Base-by-base conservation (phyloP, 176 grass and related monocot species). In the Oryza punctata region DNA sequence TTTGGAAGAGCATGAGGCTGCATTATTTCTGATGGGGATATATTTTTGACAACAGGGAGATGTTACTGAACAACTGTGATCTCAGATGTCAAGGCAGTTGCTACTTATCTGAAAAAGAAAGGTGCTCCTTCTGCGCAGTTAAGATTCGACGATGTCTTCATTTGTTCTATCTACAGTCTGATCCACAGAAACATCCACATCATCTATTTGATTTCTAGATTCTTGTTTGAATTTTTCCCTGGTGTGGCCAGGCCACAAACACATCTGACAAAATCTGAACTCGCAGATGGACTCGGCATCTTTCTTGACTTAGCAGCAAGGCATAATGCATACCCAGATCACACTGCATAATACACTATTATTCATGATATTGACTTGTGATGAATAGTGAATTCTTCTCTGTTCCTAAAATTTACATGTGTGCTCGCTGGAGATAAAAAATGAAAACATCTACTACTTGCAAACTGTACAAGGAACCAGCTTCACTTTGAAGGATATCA, bases 101-200 rank as follows among this genome's bases (percentile, higher is more conserved):
- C 32, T 71, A 38, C 10, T 33, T 27, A 89, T 89, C 59, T 68
- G 26, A 15, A 84, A 79, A 25, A 49, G 32, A 71, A 60, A 72
- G 43, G 35, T 67, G 32, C 66, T 77, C 43, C 78, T 43, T 77
- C 72, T 57, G 21, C 1, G 46, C 12, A 77, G 59, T 78, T 66
- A 14, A 82, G 79, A 86, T 90, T 90, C 73, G 45, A 13, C 18
- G 5, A 50, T 90, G 83, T 78, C 88, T 59, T 78, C 78, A 86
- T 86, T 86, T 86, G 59, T 77, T 90, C 73, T 86, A 78, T 90
- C 67, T 67, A 82, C 83, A 86, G 72, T 7, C 67, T 82, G 78
- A 78, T 78, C 67, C 69, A 50, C 26, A 10, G 46, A 86, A 90
- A 82, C 59, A 67, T 82, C 88, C 88, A 73, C 83, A 61, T 78